A percentile compares a stretch with the other conserved stretches of the same genome.
Evolutionary conservation across 202 grass and related monocot species (phyloP).

Genomic region (Setaria viridis): DNA sequence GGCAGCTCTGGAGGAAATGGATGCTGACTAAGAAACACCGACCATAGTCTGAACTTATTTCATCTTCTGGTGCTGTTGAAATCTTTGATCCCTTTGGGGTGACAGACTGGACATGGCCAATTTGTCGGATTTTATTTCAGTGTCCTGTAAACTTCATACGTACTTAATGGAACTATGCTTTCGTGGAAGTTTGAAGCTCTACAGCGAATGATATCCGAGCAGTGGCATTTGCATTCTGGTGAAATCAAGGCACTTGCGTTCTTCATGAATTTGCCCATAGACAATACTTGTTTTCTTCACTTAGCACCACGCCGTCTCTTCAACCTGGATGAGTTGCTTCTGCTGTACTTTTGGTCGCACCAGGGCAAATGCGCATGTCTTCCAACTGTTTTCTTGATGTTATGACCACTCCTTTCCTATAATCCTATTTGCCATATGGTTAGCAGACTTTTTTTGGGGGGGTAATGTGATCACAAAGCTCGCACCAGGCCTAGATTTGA

Average conservation of each 20-base stretch:
- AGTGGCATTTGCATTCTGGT: conserved; percentile 9
- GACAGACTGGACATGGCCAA: neutral
- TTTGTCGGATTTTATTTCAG: conserved; percentile 38
- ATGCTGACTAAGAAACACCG: conserved; percentile 62
- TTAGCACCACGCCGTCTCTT: neutral
- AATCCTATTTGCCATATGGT: neutral
- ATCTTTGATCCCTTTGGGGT: conserved; percentile 18
- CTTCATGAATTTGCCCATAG: neutral
- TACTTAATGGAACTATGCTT: conserved; percentile 12
- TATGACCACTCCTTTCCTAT: no score
- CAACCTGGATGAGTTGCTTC: neutral
- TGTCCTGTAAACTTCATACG: conserved; percentile 14
- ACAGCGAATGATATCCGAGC: neutral
- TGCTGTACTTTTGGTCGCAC: neutral
- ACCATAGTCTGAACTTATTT: neutral
- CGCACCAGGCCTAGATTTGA: neutral
- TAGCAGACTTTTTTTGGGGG: neutral
- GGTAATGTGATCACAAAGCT: neutral
- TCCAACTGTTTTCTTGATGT: neutral
- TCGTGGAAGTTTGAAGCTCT: conserved; percentile 30
- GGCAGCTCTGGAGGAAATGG: conserved; percentile 81
- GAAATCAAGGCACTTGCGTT: neutral
- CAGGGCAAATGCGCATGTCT: neutral
- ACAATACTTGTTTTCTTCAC: neutral
- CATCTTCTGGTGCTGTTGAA: conserved; percentile 13